phyloP scores from a whole-genome alignment of 495 filamentous ascomycete genomes.

The Penicillium subrubescens region DNA sequence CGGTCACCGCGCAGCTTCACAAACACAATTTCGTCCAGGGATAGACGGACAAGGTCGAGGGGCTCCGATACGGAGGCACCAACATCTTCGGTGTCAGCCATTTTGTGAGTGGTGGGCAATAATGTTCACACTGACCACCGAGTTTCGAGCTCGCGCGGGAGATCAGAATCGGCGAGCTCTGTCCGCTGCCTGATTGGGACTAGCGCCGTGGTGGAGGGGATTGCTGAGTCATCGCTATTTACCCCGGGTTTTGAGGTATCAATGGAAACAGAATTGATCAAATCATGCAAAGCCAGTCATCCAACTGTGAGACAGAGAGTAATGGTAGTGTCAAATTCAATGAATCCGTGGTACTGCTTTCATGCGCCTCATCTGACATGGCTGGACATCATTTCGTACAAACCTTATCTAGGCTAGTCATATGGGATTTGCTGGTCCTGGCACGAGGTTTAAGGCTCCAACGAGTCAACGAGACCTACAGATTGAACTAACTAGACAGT shows the following conservation, averaged over 20 bases:
- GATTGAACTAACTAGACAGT: not conserved
- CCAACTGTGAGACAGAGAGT: no score
- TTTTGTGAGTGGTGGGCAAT: conserved; percentile 42
- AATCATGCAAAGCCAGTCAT: not conserved
- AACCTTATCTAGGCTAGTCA: no score
- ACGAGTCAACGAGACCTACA: no score
- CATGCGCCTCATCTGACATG: no score
- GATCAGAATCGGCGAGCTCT: conserved; percentile 25
- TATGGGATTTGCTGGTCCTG: no score
- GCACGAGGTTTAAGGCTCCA: no score
- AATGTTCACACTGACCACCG: not conserved
- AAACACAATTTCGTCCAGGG: conserved; percentile 92
- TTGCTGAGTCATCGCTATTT: conserved; percentile 24
- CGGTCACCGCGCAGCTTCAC: conserved; percentile 95
- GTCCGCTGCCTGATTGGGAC: conserved; percentile 19
- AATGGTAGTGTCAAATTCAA: no score
- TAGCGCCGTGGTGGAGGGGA: conserved; percentile 15
- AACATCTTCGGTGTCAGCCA: conserved; percentile 75
- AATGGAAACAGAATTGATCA: not conserved
- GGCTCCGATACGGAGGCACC: conserved; percentile 75
- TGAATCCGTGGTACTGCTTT: no score
- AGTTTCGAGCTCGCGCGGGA: not conserved
- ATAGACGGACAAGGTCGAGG: conserved; percentile 91
- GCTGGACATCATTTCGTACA: no score
- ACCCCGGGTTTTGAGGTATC: conserved; percentile 21